Percentiles rank a stretch among this genome's conserved stretches.
These are phyloP conservation scores for Aspergillus piperis DNA, from an alignment of 2,329 filamentous ascomycete genomes.

Conservation along the genomic window DNA sequence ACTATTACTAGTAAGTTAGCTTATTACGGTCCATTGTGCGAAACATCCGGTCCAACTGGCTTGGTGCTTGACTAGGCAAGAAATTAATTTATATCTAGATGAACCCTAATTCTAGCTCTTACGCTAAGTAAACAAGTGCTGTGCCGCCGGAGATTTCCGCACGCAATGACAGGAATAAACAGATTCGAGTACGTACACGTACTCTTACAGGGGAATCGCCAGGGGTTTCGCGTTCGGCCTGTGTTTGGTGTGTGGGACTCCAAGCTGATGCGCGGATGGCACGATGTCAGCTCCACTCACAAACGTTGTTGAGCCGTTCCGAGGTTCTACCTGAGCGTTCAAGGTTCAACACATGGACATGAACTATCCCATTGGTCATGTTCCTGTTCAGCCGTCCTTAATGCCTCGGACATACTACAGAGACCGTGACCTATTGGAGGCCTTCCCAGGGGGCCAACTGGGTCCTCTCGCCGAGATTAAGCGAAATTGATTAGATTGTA, in stretches of 20 bases:
- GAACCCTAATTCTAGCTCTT: not conserved
- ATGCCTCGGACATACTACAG: not conserved
- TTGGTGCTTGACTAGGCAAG: not conserved
- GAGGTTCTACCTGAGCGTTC: not conserved
- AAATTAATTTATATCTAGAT: not conserved
- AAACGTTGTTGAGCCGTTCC: not conserved
- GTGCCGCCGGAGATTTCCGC: not conserved
- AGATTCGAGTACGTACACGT: not conserved
- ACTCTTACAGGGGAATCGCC: not conserved
- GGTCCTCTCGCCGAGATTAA: not conserved
- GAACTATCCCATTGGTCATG: not conserved
- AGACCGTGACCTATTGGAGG: not conserved
- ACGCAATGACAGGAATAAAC: not conserved
- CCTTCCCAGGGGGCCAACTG: not conserved
- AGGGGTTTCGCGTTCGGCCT: not conserved
- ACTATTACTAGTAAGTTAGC: not conserved
- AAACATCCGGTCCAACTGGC: not conserved
- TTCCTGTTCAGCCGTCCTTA: not conserved
- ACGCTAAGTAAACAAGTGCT: not conserved
- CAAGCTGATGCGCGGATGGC: not conserved
- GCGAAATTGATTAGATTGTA: not conserved
- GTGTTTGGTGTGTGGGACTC: not conserved
- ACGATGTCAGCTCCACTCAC: not conserved
- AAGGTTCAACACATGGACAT: not conserved
- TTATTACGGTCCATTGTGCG: not conserved